Percentiles rank a stretch among this genome's conserved stretches.
These are phyloP conservation scores for Penicillium capsulatum DNA, from an alignment of 2,329 filamentous ascomycete species.

Conservation along the genomic window DNA sequence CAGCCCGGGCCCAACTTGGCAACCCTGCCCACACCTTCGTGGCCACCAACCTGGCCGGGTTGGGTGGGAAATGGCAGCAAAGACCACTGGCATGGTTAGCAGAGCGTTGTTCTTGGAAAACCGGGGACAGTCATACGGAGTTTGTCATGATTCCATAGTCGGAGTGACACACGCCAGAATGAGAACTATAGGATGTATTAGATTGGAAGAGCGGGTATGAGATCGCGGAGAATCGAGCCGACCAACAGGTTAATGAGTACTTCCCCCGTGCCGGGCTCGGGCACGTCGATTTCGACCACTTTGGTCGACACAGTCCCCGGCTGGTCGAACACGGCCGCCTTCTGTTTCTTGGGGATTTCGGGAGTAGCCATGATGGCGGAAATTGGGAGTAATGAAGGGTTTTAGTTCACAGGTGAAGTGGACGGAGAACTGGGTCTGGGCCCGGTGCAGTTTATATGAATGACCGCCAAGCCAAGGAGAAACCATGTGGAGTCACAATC, in stretches of 20 bases:
- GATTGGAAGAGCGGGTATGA: neutral
- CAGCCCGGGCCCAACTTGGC: constrained; percentile 62
- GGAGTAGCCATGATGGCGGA: constrained; percentile 31
- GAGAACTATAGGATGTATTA: constrained; percentile 42
- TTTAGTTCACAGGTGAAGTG: neutral
- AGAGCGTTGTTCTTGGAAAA: constrained; percentile 3
- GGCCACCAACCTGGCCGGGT: constrained; percentile 62
- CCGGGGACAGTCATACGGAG: constrained; percentile 12
- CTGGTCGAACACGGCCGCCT: constrained; percentile 61
- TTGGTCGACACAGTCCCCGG: constrained; percentile 63
- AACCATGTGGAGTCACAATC: constrained; percentile 1
- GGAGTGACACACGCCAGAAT: constrained; percentile 63
- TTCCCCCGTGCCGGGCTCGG: constrained; percentile 60
- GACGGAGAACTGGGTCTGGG: no score
- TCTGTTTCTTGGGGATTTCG: constrained; percentile 56
- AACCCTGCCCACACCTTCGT: constrained; percentile 64
- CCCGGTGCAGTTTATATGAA: neutral
- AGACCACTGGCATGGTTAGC: constrained; percentile 45
- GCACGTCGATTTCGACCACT: constrained; percentile 59
- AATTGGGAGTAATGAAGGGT: neutral
- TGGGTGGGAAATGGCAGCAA: constrained; percentile 57
- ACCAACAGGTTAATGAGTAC: constrained; percentile 58
- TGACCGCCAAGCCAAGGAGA: constrained; percentile 1
- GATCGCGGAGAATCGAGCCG: constrained; percentile 3
- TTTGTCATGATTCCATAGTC: constrained; percentile 57